Evolutionary conservation across 805 yeast species (phyloP), one percentile per base, ranked within the genome.

Genomic region (Saccharomycopsis sp.): DNA sequence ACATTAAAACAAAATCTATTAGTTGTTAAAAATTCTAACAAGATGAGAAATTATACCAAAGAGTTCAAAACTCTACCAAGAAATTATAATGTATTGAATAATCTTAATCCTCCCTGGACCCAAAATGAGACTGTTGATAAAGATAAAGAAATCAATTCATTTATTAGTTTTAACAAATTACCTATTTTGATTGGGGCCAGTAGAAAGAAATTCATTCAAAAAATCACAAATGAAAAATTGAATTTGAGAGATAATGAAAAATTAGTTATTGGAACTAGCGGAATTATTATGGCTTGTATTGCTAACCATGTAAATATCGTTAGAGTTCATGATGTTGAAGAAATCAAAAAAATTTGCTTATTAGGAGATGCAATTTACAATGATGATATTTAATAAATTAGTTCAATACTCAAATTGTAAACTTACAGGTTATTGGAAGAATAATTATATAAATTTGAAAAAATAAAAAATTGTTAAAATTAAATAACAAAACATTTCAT

Each of bases 181-280:
- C 83, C 95, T 0, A 64, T 85, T 41, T 63, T 92, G 31, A 56
- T 87, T 17, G 99, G 97, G 0, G 84, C 96, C 1, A 83, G 95
- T 17, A 70, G 97, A 49, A 92, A 92, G 65, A 67, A 72, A 52
- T 92, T 92, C 52, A 75, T 92, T 49, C 96, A 95, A 1, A 67
- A 71, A 0, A 61, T 85, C 25, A 79, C 87, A 0, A 73, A 72
- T 6, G 78, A 72, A 41, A 57, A 61, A 2, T 62, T 54, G 2
- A 74, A 95, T 1, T 46, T 57, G 1, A 76, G 76, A n/a, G 68
- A 97, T 42, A 25, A 37, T 27, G 35, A 41, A 15, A 34, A 27
- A 12, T 10, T 34, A 10, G 74, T 74, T 2, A 60, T 74, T 36
- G 89, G 94, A 10, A 86, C 96, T 0, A 76, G 77, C 8, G 83